Evolutionary conservation across 768 basidiomycete genomes (phyloP).

Genomic region (Asterophora lycoperdoides): DNA sequence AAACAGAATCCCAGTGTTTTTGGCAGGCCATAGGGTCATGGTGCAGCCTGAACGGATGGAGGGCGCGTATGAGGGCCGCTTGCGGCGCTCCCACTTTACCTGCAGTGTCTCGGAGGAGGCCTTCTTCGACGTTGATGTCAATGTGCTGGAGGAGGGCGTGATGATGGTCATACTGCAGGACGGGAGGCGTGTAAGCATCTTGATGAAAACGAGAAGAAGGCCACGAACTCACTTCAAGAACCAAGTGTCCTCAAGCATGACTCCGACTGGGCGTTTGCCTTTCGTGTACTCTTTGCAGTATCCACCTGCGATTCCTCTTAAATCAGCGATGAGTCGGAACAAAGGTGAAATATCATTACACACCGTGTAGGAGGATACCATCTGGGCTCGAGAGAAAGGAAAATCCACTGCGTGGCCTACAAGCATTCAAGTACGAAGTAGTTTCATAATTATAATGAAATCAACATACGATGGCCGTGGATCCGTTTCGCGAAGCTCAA

Average conservation of each 20-base stretch:
- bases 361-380: conserved; percentile 78
- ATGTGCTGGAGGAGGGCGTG: conserved; percentile 15
- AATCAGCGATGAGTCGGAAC: background rate
- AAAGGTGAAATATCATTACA: background rate
- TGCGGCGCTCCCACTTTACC: conserved; percentile 84
- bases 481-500: conserved; percentile 71
- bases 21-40: conserved; percentile 75
- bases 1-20: conserved; percentile 72
- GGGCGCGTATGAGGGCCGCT: conserved; percentile 66
- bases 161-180: conserved; percentile 11
- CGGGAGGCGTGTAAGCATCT: background rate
- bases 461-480: conserved; percentile 63
- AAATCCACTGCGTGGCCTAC: conserved; percentile 75
- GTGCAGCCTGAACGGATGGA: conserved; percentile 75
- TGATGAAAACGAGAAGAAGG: background rate
- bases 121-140: conserved; percentile 25
- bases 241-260: conserved; percentile 93
- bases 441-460: background rate
- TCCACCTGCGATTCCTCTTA: conserved; percentile 49
- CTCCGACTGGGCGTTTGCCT: conserved; percentile 77
- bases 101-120: conserved; percentile 41
- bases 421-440: background rate
- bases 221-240: conserved; percentile 54
- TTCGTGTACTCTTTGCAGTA: conserved; percentile 90
- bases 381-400: conserved; percentile 77